phyloP scores from a whole-genome alignment of 257 asterid genomes.

The Solanum tarijense region DNA sequence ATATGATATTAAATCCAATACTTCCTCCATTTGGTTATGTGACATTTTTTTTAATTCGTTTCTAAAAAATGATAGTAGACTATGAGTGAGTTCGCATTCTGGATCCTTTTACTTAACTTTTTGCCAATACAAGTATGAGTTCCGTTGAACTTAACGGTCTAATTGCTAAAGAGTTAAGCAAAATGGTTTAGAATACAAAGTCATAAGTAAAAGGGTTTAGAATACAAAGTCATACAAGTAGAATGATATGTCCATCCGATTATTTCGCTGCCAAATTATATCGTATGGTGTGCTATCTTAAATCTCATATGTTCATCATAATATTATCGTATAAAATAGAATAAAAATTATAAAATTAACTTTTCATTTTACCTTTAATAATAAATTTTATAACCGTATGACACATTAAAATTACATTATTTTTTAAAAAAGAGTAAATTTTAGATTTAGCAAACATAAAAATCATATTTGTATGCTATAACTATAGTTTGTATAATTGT shows the following conservation, averaged over 20 bases:
- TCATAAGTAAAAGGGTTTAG: neutral
- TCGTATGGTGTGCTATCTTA: neutral
- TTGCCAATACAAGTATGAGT: neutral
- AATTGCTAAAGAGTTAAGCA: neutral
- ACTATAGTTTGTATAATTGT: too few relatives aligned
- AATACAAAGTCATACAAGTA: neutral
- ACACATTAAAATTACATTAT: neutral
- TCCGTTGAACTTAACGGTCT: neutral
- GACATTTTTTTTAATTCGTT: neutral
- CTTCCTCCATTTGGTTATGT: neutral
- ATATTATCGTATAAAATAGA: neutral
- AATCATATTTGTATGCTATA: too few relatives aligned
- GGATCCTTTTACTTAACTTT: neutral
- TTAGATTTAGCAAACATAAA: too few relatives aligned
- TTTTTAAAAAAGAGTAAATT: too few relatives aligned
- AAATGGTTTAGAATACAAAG: too few relatives aligned
- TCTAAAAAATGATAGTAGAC: neutral
- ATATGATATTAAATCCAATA: neutral
- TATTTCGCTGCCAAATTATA: too few relatives aligned
- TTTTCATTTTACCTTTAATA: neutral
- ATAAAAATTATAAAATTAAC: neutral
- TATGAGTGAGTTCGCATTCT: too few relatives aligned
- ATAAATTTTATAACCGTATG: neutral
- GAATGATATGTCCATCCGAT: fast-evolving
- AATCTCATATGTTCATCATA: neutral